phyloP scores from a whole-genome alignment of 1,139 yeast species.

The Lodderomyces margitis region DNA sequence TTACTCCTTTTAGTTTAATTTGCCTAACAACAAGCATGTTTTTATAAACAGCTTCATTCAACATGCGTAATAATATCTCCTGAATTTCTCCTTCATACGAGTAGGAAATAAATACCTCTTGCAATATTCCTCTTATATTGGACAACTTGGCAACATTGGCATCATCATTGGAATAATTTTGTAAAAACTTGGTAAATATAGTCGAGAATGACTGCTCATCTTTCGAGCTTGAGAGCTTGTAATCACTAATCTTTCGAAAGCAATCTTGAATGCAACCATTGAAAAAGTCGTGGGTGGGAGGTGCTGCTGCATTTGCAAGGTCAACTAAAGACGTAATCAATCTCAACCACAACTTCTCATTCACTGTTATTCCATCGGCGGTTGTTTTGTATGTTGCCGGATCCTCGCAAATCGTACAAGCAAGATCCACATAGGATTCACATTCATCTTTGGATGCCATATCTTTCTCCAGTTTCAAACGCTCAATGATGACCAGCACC shows the following conservation, averaged over 20 bases:
- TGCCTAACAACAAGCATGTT: constrained; percentile 40
- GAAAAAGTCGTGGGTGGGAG: constrained; percentile 23
- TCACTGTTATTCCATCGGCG: constrained; percentile 22
- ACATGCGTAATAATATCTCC: constrained; percentile 49
- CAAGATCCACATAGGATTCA: constrained; percentile 19
- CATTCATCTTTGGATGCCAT: constrained; percentile 12
- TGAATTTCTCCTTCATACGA: constrained; percentile 61
- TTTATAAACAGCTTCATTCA: constrained; percentile 53
- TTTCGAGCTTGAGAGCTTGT: constrained; percentile 26
- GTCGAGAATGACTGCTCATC: constrained; percentile 43
- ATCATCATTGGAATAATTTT: constrained; percentile 26
- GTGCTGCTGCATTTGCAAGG: constrained; percentile 16
- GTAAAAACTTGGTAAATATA: constrained; percentile 51
- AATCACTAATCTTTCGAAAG: constrained; percentile 49
- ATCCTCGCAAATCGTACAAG: constrained; percentile 33
- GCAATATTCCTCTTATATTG: constrained; percentile 59
- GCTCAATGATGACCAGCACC: constrained; percentile 14
- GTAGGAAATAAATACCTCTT: constrained; percentile 63
- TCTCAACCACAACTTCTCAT: constrained; percentile 41
- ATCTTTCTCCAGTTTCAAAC: constrained; percentile 17
- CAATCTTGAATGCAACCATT: constrained; percentile 51
- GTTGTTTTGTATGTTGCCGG: constrained; percentile 16
- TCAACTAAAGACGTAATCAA: constrained; percentile 30
- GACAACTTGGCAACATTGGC: constrained; percentile 41
- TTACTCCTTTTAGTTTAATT: constrained; percentile 45